Conservation (phyloP, 1,284 basidiomycete genomes). For the Moesziomyces parantarcticus region DNA sequence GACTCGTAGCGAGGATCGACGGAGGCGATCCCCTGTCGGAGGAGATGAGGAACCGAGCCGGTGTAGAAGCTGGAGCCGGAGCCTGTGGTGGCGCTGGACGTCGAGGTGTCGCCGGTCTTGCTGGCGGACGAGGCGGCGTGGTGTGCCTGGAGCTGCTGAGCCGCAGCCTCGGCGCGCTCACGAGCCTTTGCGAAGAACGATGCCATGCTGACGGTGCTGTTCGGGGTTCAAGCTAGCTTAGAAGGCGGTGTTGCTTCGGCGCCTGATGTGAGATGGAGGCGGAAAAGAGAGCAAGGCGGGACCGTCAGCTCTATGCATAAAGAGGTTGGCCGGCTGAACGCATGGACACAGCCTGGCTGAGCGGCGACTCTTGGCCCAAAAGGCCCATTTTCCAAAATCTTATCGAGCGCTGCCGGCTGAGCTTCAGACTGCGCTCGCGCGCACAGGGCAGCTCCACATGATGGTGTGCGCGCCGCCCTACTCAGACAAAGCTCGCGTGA, state of each 20-base stretch:
- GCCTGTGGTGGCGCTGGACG: conserved; percentile 6
- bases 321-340: not conserved
- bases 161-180: conserved; percentile 59
- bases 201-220: conserved; percentile 29
- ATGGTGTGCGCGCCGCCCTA: too few species aligned
- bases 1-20: conserved; percentile 61
- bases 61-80: conserved; percentile 49
- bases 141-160: conserved; percentile 52
- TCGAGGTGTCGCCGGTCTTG: conserved; percentile 11
- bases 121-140: conserved; percentile 26
- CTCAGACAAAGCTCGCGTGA: not conserved
- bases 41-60: conserved; percentile 54
- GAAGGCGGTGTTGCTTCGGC: not conserved
- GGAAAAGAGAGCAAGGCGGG: not conserved
- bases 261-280: not conserved
- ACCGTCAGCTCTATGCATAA: not conserved
- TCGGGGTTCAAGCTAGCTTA: not conserved
- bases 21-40: conserved; percentile 55
- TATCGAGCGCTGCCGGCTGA: too few species aligned
- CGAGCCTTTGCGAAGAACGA: conserved; percentile 59
- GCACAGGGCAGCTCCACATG: conserved; percentile 1
- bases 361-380: not conserved
- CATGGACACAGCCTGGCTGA: not conserved
- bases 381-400: not conserved
- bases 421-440: not conserved